Evolutionary conservation across 2,329 filamentous ascomycete species (phyloP), one percentile per base, ranked within the genome.

Genomic region (Graphiopsis chlorocephala): DNA sequence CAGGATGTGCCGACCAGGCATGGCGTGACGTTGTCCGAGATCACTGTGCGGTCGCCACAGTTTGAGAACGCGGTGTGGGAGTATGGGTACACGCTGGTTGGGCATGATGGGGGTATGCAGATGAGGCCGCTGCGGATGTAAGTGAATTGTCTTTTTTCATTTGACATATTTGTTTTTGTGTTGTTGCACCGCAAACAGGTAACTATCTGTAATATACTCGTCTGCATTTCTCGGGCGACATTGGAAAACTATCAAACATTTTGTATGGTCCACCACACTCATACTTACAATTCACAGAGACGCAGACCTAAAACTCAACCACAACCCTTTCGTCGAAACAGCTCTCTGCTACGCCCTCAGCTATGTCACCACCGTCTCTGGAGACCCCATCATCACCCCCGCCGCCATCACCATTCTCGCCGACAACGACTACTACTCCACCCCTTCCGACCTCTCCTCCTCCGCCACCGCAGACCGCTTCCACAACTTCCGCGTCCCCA

Each of bases 351-450:
- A 96, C 80, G 91, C 87, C 63, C 85, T 98, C 71, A 95, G 90
- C 63, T 97, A 97, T 79, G 88, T 92, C 76, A 83, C 78, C 73
- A 78, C 77, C 75, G 80, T 78, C 69, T 80, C 69, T 69, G 58
- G 58, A 11, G 81, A 68, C 72, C 78, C 70, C 68, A 84, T 79
- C 74, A 87, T 95, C 73, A 84, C 84, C 15, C 86, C 93, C 4
- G 80, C 90, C 31, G 87, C 87, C 15, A 86, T 98, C 76, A 93
- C 91, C 67, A 94, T 99, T 75, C 86, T 98, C 38, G 94, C 95
- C 66, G 93, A 97, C 79, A 93, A 95, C 74, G 92, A 96, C 81
- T 99, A 99, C 84, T 99, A 98, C 82, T 97, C 95, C 4, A 87
- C 89, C 66, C 83, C 88, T 2, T 76, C 81, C 28, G 73, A 75